These are phyloP conservation scores for Aspergillus sojae DNA, from an alignment of 2,329 filamentous ascomycete species.

Conservation along the genomic window DNA sequence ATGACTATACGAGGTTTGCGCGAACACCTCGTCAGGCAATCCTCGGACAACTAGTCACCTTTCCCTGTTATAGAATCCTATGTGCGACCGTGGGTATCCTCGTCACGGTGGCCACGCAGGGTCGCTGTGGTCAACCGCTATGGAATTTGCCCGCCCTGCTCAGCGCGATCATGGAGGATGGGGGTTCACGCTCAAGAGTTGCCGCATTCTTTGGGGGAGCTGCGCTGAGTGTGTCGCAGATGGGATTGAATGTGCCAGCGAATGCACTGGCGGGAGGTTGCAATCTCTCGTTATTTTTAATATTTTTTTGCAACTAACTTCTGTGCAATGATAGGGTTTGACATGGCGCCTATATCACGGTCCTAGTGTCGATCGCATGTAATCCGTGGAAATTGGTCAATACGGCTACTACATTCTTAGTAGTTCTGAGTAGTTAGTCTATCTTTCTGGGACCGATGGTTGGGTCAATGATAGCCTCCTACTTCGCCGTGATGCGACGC, in stretches of 20 bases:
- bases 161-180: slow-evolving; percentile 25
- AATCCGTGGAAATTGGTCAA: slow-evolving; percentile 31
- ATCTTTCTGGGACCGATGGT: slow-evolving; percentile 53
- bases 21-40: slow-evolving; percentile 25
- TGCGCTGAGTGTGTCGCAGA: slow-evolving; percentile 29
- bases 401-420: slow-evolving; percentile 26
- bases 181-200: slow-evolving; percentile 25
- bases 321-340: slow-evolving; percentile 49
- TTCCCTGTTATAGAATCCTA: slow-evolving; percentile 25
- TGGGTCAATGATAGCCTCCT: slow-evolving; percentile 51
- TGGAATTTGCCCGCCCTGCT: slow-evolving; percentile 31
- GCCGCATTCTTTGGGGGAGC: slow-evolving; percentile 27
- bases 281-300: not conserved
- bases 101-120: slow-evolving; percentile 32
- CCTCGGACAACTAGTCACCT: slow-evolving; percentile 27
- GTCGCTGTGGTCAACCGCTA: slow-evolving; percentile 27
- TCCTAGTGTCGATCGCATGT: slow-evolving; percentile 31
- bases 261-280: slow-evolving; percentile 24
- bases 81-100: slow-evolving; percentile 32
- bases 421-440: slow-evolving; percentile 31
- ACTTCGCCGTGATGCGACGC: slow-evolving; percentile 43
- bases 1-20: slow-evolving; percentile 35
- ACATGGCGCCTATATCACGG: slow-evolving; percentile 55
- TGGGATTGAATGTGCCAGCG: slow-evolving; percentile 29
- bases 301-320: not conserved